Evolutionary conservation across 352 stramenopile genomes (phyloP).

Genomic region (Phytophthora citrophthora): DNA sequence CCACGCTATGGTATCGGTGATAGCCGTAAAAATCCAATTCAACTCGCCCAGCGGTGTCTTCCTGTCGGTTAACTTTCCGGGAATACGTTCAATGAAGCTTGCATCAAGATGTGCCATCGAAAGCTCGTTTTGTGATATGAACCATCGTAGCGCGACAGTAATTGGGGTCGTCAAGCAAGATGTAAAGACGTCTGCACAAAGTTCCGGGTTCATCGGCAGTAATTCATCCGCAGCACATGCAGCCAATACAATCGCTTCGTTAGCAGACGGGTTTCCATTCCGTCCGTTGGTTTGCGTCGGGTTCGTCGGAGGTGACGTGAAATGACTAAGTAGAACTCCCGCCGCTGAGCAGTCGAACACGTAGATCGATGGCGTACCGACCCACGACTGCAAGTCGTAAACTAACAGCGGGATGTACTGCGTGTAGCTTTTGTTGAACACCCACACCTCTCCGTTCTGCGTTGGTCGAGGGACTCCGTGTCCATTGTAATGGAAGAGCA

Average conservation of each 20-base stretch:
- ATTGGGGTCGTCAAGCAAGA: slow-evolving; percentile 99
- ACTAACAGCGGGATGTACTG: slow-evolving; percentile 99
- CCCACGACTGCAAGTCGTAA: slow-evolving; percentile 94
- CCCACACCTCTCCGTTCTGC: slow-evolving; percentile 98
- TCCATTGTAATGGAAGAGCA: slow-evolving; percentile 99
- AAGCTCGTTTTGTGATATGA: slow-evolving; percentile 93
- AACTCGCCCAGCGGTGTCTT: slow-evolving; percentile 97
- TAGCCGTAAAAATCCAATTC: slow-evolving; percentile 99
- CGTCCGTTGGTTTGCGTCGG: slow-evolving; percentile 23
- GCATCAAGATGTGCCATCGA: slow-evolving; percentile 88
- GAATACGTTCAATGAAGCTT: slow-evolving; percentile 89
- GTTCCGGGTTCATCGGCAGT: slow-evolving; percentile 96
- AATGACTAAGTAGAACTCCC: slow-evolving; percentile 96
- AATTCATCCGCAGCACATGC: slow-evolving; percentile 94
- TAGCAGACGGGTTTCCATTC: slow-evolving; percentile 37
- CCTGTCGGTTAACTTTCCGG: slow-evolving; percentile 93
- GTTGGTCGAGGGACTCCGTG: slow-evolving; percentile 98
- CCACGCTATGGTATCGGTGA: slow-evolving; percentile 99
- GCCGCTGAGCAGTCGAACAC: slow-evolving; percentile 98
- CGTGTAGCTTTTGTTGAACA: slow-evolving; percentile 99
- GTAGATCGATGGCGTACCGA: slow-evolving; percentile 95
- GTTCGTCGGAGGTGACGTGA: slow-evolving; percentile 58
- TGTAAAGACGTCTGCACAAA: slow-evolving; percentile 99
- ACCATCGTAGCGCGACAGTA: slow-evolving; percentile 98
- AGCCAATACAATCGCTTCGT: slow-evolving; percentile 97